Percentiles rank a stretch among this genome's conserved stretches.
phyloP scores from a whole-genome alignment of 2,329 filamentous ascomycete genomes.

The Cladorrhinum sp. region DNA sequence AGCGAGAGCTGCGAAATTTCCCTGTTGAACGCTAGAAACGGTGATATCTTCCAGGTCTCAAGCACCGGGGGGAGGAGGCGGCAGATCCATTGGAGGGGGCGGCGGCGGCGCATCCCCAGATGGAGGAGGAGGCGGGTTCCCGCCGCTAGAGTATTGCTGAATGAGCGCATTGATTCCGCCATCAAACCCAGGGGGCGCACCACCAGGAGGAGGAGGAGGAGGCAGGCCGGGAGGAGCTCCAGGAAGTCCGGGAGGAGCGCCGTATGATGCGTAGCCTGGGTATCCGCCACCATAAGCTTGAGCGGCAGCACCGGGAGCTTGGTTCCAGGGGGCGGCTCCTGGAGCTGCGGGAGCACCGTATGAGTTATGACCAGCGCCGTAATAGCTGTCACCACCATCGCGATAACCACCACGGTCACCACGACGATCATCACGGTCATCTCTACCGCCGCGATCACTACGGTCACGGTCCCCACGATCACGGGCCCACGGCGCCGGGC shows the following conservation, averaged over 20 bases:
- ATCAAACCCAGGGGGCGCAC: conserved; percentile 50
- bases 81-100: conserved; percentile 37
- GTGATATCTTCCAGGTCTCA: conserved; percentile 3
- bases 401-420: conserved; percentile 34
- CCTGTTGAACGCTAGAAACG: conserved; percentile 28
- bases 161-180: conserved; percentile 63
- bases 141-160: conserved; percentile 52
- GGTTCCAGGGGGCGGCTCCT: conserved; percentile 57
- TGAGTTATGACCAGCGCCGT: conserved; percentile 12
- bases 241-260: conserved; percentile 52
- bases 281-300: conserved; percentile 58
- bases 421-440: conserved; percentile 42
- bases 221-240: conserved; percentile 37
- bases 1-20: conserved; percentile 12
- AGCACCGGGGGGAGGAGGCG: conserved; percentile 34
- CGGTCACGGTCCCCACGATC: conserved; percentile 44
- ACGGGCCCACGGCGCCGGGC: conserved; percentile 59
- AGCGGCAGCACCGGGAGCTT: conserved; percentile 42
- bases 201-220: conserved; percentile 31
- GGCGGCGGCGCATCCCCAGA: conserved; percentile 36
- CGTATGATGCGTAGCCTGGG: conserved; percentile 48
- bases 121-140: conserved; percentile 33
- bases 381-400: conserved; percentile 17
- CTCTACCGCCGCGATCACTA: conserved; percentile 37
- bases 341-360: conserved; percentile 30